Evolutionary conservation across 2,329 filamentous ascomycete species (phyloP), one percentile per base, ranked within the genome.

Genomic region (Cladosporium colombiae): DNA sequence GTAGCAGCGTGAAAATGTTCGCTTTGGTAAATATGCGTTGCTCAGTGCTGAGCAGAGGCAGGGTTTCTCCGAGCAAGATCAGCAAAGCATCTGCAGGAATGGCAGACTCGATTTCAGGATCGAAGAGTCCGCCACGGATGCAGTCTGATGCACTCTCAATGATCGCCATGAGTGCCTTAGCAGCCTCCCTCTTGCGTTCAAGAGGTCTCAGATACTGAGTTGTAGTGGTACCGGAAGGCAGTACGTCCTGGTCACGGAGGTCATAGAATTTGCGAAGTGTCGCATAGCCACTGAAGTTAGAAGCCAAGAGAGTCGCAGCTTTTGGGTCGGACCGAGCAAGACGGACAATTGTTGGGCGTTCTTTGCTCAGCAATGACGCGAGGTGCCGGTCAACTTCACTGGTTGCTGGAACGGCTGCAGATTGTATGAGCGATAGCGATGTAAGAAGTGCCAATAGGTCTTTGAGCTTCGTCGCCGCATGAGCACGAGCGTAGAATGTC

Each of bases 231-330:
- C 77, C 68, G 5, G 7, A 57, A 11, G 40, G 66, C 27, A 67
- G 65, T 10, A 83, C 69, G n/a, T 84, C 82, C 72, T 87, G 85
- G 74, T 98, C 94, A 58, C 94, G 88, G n/a, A 93, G 85, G 68
- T 93, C 90, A 78, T 96, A 98, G 81, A 94, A 97, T 70, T 89
- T 90, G 40, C 94, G 90, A 23, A 98, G 83, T 0, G 93, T 96
- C 25, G 93, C 94, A 74, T 98, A 98, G 25, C 94, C 94, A 75
- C 91, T 95, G 11, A 97, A 87, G 79, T 93, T 90, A 68, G 90
- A 91, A 56, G 93, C 91, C 3, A 98, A 83, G 13, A 97, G 85
- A 71, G 91, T 86, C 10, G 93, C 94, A 8, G 92, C 93, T 74
- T 93, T 90, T 35, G 90, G 81, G 72, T 97, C 94, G 62, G 89